Evolutionary conservation across 2,329 filamentous ascomycete genomes (phyloP), one percentile per base, ranked within the genome.

Genomic region (Xylariaceae sp.): DNA sequence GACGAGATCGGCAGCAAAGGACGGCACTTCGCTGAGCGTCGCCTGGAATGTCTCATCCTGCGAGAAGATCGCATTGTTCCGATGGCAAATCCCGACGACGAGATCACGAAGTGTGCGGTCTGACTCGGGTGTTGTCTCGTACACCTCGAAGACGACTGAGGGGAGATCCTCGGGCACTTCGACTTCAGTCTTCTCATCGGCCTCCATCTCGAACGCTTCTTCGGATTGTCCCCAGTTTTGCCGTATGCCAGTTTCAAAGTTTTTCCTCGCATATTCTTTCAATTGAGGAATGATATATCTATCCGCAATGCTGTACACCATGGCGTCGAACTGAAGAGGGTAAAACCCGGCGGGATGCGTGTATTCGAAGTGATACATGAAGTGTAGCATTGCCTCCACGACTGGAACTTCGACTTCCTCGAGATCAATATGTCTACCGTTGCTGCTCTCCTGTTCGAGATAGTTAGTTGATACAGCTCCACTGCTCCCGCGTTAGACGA

Each of bases 331-430:
- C 34, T 17, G 11, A 14, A 36, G 16, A 10, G 34, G 10, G 19
- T 14, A 36, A 36, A 20, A 11, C 5, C 19, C 34, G 11, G 16
- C 14, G 19, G 19, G n/a, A 16, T 19, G 14, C 5, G n/a, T 36
- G 19, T 36, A 36, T 10, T 36, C 34, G 19, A 36, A 36, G 34
- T 36, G 34, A 17, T 36, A 36, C 34, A 36, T 36, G 34, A 36
- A 36, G 34, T 19, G 19, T 19, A 36, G 11, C 34, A 36, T 36
- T 11, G 34, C 34, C 20, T 19, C 5, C 5, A 36, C 34, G 19
- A 36, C 34, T 11, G 11, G 10, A 16, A 19, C 34, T 10, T 36
- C 34, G n/a, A 36, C 34, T 16, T 36, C 34, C n/a, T 36, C 14
- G 5, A 36, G 34, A 16, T 36, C 11, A 10, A 36, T 36, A 10